Evolutionary conservation across 208 protist species (phyloP), one percentile per base, ranked within the genome.

Genomic region (Endotrypanum monterogeii): DNA sequence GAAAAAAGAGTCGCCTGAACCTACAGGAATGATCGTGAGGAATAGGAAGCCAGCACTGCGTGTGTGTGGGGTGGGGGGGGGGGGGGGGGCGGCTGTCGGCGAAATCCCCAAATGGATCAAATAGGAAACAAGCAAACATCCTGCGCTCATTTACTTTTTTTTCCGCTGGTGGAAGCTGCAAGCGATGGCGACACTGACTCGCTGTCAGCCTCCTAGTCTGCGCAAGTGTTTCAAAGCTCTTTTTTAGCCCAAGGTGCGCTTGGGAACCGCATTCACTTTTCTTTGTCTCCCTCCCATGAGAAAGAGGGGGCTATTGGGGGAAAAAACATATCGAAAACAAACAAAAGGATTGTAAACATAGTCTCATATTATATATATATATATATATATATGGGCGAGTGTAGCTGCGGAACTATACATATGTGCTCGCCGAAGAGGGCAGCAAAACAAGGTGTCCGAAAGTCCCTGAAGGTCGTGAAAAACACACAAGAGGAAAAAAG

Each of bases 341-440:
- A 23, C 52, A 56, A 65, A 65, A 65, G 12, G 60, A 20, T 23
- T 23, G 44, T 65, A 23, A 65, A 65, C 60, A 65, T 65, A 18
- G 9, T 60, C 16, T 60, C 55, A 2, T 28, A n/a, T n/a, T n/a
- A n/a, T n/a, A n/a, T n/a, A n/a, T n/a, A n/a, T n/a, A n/a, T n/a
- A n/a, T n/a, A n/a, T n/a, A 23, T 28, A 60, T 35, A 60, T 9
- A 46, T 28, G 25, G 60, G 37, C 5, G 32, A 30, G 60, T 44
- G 37, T 18, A 48, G 60, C 28, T 18, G 60, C 60, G 23, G 3
- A n/a, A 39, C 60, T 65, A 48, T 65, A 65, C 60, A 65, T 65
- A 39, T 65, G 37, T 25, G 7, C 37, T 46, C 37, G 16, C 60
- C 37, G 44, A n/a, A 30, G 5, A 28, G 37, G 6, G 25, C 11